Evolutionary conservation across 2,329 filamentous ascomycete genomes (phyloP), one percentile per base, ranked within the genome.

Genomic region (Botryosphaeria dothidea): DNA sequence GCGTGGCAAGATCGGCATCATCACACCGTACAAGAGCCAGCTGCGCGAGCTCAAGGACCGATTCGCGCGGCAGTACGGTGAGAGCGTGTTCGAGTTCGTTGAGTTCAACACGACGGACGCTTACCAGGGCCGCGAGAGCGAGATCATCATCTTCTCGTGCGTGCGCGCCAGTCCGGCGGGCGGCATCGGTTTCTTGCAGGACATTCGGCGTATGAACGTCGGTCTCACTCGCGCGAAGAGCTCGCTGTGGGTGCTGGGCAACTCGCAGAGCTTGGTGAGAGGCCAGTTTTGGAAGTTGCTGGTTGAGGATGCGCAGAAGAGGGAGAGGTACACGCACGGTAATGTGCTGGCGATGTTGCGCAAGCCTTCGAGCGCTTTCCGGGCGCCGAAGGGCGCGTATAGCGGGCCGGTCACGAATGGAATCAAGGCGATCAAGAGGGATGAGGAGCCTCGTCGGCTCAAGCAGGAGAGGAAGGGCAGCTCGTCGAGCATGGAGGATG

Each of bases 41-140:
- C 81, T 99, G 15, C 87, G 85, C 65, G 90, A 93, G 75, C 83
- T 99, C 66, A 93, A 91, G 68, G 82, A 84, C 52, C 88, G 89
- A 1, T 99, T 99, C 76, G 80, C 83, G 8, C 81, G 84, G 15
- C 84, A 83, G 48, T 98, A 91, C 72, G 93, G 94, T 38, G 86
- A 91, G 3, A 79, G 77, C 0, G 93, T 99, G 69, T 84, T 89
- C 25, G 89, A 91, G 34, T 85, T 86, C 21, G 90, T 99, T 69
- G 96, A 99, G 70, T 99, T 99, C 85, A 99, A 99, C 77, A 99
- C 95, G 0, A 99, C 95, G 0, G 95, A 99, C 79, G 96, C 95
- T 19, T 99, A 97, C 77, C 93, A 99, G 77, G 95, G 95, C 68
- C 89, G 96, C 70, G 95, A 99, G 78, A 95, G 93, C 73, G 95